Percentiles rank a stretch among this genome's conserved stretches.
Evolutionary conservation across 495 filamentous ascomycete species (phyloP).

Genomic region (Hypoxylon rickii): DNA sequence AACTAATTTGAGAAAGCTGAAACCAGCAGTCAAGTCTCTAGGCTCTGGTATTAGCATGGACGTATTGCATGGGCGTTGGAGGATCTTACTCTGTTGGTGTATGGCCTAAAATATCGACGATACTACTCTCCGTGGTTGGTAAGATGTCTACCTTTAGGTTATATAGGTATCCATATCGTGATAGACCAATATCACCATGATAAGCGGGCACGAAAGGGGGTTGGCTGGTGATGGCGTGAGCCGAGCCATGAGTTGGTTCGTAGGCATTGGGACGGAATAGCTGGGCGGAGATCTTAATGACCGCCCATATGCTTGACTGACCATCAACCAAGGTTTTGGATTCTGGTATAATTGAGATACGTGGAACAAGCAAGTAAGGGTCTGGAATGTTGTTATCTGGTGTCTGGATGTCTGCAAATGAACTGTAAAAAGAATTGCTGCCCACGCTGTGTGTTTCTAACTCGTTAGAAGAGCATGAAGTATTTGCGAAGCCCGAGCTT

Average conservation of each 20-base stretch:
- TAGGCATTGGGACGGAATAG: constrained; percentile 28
- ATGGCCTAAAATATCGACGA: constrained; percentile 46
- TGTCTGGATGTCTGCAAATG: constrained; percentile 9
- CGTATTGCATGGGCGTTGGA: background rate
- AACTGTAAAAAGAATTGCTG: constrained; percentile 3
- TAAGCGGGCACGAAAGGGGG: constrained; percentile 13
- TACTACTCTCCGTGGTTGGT: constrained; percentile 33
- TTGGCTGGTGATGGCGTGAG: background rate
- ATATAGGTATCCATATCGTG: constrained; percentile 49
- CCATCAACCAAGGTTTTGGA: constrained; percentile 48
- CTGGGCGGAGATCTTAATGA: constrained; percentile 51
- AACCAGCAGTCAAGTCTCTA: constrained; percentile 44
- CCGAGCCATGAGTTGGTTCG: background rate
- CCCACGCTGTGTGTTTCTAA: constrained; percentile 3
- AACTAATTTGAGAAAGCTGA: constrained; percentile 46
- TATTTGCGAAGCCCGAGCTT: constrained; percentile 1
- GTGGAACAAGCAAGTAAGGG: constrained; percentile 45
- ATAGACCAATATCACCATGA: constrained; percentile 12
- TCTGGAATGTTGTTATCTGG: constrained; percentile 26
- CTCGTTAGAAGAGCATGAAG: background rate
- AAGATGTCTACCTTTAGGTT: constrained; percentile 45
- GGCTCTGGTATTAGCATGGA: constrained; percentile 7
- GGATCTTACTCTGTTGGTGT: constrained; percentile 15
- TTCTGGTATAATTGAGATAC: constrained; percentile 56
- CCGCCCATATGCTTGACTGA: constrained; percentile 48